These are phyloP conservation scores for Pelargonium cotyledonis DNA, from an alignment of 441 rosid species.

Conservation along the genomic window DNA sequence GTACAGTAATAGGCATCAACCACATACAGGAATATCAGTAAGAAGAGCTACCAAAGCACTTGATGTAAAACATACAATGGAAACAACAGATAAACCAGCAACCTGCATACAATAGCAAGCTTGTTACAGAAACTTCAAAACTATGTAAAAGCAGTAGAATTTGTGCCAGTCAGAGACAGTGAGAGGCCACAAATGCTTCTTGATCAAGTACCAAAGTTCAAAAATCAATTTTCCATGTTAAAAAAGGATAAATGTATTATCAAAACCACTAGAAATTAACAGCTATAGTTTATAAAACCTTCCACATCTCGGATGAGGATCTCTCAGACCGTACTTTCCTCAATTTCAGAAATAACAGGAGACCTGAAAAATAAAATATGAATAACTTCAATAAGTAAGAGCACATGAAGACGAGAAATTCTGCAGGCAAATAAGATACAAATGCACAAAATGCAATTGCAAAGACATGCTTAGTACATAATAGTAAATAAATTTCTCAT, in stretches of 20 bases:
- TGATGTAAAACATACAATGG: conserved; percentile 44
- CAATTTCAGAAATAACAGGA: conserved; percentile 36
- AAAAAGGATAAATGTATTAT: background rate
- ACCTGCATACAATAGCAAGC: conserved; percentile 31
- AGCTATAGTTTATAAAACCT: conserved; percentile 29
- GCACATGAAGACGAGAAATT: background rate
- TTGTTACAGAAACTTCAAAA: conserved; percentile 2
- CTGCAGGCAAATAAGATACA: background rate
- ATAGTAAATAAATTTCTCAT: background rate
- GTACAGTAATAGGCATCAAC: conserved; percentile 3
- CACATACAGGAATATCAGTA: conserved; percentile 42
- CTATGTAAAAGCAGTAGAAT: background rate
- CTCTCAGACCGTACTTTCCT: conserved; percentile 50
- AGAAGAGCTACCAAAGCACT: conserved; percentile 46
- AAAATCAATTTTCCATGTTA: background rate
- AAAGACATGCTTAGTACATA: background rate
- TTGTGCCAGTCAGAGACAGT: background rate
- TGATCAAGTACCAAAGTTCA: background rate
- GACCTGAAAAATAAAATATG: conserved; percentile 27
- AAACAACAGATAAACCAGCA: conserved; percentile 48
- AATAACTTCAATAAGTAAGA: conserved; percentile 11
- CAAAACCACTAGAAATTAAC: conserved; percentile 1
- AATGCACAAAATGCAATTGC: background rate
- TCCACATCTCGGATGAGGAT: conserved; percentile 50
- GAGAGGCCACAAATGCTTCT: no score